Evolutionary conservation across 2,329 filamentous ascomycete genomes (phyloP), one percentile per base, ranked within the genome.

Genomic region (Ophiosphaerella herpotricha): DNA sequence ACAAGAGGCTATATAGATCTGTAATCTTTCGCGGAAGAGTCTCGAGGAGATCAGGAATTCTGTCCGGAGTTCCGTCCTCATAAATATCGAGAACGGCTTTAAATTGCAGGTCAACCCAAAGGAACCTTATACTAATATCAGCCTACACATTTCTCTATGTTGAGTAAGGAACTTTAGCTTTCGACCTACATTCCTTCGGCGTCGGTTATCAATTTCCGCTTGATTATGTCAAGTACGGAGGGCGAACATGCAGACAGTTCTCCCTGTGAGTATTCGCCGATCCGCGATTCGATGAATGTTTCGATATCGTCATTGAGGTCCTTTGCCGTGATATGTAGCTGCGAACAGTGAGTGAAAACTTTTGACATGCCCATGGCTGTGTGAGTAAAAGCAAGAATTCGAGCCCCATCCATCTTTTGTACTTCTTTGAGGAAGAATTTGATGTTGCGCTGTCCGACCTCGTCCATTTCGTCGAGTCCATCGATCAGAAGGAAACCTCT

Each of bases 341-440:
- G 14, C 26, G n/a, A 47, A 48, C 49, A 11, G 24, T 11, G 9
- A 33, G 38, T 48, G 35, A 57, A 41, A 46, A 58, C 40, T 32
- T 52, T 52, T 32, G 50, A 54, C 50, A 61, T 57, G 34, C 58
- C 48, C 46, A 61, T 49, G 16, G 41, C 50, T 31, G 58, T 35
- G 39, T 61, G 55, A 18, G 58, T 57, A 32, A 24, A 36, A 16
- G 42, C 55, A 46, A 61, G 41, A 26, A 61, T 57, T 50, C 55
- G 49, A 55, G 46, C 50, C 34, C 48, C 12, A 44, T 42, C 18
- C 36, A 46, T 43, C 32, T 46, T 54, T 47, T 57, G 52, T 32
- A 61, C 45, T 42, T 48, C 39, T 43, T 52, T 58, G 32, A 61
- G 55, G 23, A 61, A 61, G 43, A 31, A 48, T 47, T 54, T 56